Conservation (phyloP, 805 yeast genomes). For the Cyberlindnera saturnus region DNA sequence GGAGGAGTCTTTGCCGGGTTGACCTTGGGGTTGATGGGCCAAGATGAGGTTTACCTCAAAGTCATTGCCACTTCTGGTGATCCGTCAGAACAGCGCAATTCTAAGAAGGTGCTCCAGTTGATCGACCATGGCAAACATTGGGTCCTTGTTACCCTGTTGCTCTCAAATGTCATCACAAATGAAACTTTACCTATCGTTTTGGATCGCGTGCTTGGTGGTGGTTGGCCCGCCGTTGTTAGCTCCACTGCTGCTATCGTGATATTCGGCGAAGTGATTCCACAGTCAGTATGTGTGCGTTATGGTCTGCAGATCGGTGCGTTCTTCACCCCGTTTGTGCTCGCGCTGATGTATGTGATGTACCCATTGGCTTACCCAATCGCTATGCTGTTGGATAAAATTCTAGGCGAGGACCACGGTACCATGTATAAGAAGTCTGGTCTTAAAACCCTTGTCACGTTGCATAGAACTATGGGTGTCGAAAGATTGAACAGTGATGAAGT, state of each 20-base stretch:
- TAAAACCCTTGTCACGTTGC: conserved; percentile 88
- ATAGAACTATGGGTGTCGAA: conserved; percentile 92
- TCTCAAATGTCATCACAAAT: conserved; percentile 87
- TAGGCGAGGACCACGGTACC: conserved; percentile 97
- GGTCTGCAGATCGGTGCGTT: conserved; percentile 89
- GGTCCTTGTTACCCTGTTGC: conserved; percentile 83
- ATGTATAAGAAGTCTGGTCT: conserved; percentile 88
- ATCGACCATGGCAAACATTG: conserved; percentile 89
- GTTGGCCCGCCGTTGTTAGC: conserved; percentile 92
- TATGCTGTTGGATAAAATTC: conserved; percentile 63
- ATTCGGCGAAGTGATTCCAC: conserved; percentile 96
- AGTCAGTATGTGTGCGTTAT: conserved; percentile 84
- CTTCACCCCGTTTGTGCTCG: conserved; percentile 81
- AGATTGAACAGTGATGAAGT: conserved; percentile 92
- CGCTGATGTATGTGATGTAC: conserved; percentile 81
- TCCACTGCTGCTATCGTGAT: conserved; percentile 91
- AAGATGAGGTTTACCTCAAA: conserved; percentile 89
- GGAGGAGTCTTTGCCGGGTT: conserved; percentile 94
- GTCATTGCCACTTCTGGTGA: conserved; percentile 91
- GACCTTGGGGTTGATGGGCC: conserved; percentile 97
- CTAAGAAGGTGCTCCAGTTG: conserved; percentile 64
- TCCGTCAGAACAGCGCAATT: conserved; percentile 55
- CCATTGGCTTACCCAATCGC: conserved; percentile 94
- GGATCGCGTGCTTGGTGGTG: conserved; percentile 92
- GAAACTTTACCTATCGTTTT: conserved; percentile 92